Evolutionary conservation across 1,284 basidiomycete species (phyloP).

Genomic region (Cutaneotrichosporon cavernicola): DNA sequence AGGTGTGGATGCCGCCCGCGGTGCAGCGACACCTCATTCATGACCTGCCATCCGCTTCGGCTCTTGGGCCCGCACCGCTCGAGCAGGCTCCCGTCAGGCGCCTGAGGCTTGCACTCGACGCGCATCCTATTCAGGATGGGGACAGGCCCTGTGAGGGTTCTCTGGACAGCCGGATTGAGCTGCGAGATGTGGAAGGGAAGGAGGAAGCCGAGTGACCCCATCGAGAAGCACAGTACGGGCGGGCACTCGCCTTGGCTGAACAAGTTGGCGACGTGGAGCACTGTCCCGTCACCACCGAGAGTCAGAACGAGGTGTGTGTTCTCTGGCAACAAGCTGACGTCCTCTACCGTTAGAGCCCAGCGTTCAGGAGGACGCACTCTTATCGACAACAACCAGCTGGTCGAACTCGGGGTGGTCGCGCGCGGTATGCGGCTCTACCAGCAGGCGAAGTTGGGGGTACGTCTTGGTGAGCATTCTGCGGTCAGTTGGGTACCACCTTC

Average conservation of each 20-base stretch:
- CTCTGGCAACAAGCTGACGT: slow-evolving; percentile 30
- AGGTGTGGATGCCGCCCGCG: slow-evolving; percentile 87
- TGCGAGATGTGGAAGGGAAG: slow-evolving; percentile 70
- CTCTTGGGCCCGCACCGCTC: slow-evolving; percentile 34
- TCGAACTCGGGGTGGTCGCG: slow-evolving; percentile 38
- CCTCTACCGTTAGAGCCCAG: slow-evolving; percentile 19
- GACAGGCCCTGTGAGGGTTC: slow-evolving; percentile 57
- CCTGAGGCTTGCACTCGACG: slow-evolving; percentile 73
- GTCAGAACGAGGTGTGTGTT: slow-evolving; percentile 81
- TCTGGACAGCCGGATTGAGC: slow-evolving; percentile 70
- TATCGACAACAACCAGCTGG: slow-evolving; percentile 36
- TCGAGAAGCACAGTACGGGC: slow-evolving; percentile 90
- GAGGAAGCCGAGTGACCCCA: slow-evolving; percentile 92
- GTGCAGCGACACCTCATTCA: slow-evolving; percentile 95
- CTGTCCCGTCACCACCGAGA: slow-evolving; percentile 91
- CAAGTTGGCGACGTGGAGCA: slow-evolving; percentile 87
- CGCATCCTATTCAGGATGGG: slow-evolving; percentile 82
- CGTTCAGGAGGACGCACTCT: slow-evolving; percentile 19
- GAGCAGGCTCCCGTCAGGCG: slow-evolving; percentile 62
- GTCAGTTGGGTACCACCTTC: slow-evolving; percentile 42
- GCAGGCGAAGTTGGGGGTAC: slow-evolving; percentile 37
- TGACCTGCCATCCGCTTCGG: slow-evolving; percentile 80
- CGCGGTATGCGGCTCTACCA: slow-evolving; percentile 48
- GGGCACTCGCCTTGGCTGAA: slow-evolving; percentile 84
- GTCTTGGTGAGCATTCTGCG: slow-evolving; percentile 32